Percentiles rank a stretch among this genome's conserved stretches.
Conservation (phyloP, 2,329 filamentous ascomycete genomes). For the Sordariomycetes sp. region DNA sequence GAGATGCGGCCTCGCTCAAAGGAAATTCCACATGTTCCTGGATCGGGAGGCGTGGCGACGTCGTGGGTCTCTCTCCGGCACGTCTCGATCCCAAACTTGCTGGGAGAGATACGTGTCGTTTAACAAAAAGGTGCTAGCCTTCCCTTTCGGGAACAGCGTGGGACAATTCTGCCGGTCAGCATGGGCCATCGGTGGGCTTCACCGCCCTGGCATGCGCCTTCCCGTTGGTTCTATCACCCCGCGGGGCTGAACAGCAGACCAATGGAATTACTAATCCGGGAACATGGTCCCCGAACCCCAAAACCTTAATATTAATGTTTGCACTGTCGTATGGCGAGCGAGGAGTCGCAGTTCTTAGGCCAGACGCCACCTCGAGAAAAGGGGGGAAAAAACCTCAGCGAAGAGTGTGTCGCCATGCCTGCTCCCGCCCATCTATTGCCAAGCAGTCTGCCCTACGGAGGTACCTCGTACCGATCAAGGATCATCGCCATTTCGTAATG, state of each 20-base stretch:
- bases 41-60: neutral
- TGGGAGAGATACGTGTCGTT: neutral
- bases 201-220: neutral
- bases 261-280: neutral
- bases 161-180: conserved; percentile 1
- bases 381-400: neutral
- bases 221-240: neutral
- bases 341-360: neutral
- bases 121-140: neutral
- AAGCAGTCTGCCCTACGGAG: neutral
- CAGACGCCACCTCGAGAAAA: neutral
- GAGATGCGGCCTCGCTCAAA: neutral
- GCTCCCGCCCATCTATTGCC: neutral
- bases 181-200: neutral
- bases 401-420: neutral
- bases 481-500: too few species aligned
- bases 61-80: neutral
- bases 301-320: neutral
- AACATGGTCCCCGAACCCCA: neutral
- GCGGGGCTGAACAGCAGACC: neutral
- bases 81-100: neutral
- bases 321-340: neutral
- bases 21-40: neutral
- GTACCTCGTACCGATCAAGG: too few species aligned
- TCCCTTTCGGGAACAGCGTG: conserved; percentile 1